A percentile compares a stretch with the other conserved stretches of the same genome.
Evolutionary conservation across 2,329 filamentous ascomycete species (phyloP).

Genomic region (Claviceps paspali): DNA sequence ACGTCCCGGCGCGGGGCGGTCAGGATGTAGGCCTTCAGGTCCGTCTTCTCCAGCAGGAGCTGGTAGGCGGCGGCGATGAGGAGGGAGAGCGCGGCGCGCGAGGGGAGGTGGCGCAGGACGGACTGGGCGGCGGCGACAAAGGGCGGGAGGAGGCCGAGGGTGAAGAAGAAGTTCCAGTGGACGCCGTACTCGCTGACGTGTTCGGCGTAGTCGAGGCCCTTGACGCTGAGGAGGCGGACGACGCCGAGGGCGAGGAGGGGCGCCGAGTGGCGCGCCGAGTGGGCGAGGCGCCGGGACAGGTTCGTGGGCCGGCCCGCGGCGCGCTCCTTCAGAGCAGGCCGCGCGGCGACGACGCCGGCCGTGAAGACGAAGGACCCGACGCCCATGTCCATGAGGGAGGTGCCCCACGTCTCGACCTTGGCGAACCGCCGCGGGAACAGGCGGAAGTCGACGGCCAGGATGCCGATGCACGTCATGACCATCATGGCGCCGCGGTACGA

Average conservation of each 20-base stretch:
- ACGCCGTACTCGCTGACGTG: conserved; percentile 96
- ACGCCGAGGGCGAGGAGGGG: conserved; percentile 70
- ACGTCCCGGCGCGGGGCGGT: conserved; percentile 65
- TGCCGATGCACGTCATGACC: conserved; percentile 74
- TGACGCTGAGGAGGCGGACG: conserved; percentile 73
- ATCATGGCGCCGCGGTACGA: conserved; percentile 86
- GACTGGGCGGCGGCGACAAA: conserved; percentile 76
- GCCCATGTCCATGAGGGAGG: conserved; percentile 95
- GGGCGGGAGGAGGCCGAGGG: conserved; percentile 71
- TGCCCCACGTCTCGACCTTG: conserved; percentile 98
- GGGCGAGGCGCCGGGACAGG: conserved; percentile 42
- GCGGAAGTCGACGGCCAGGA: conserved; percentile 91
- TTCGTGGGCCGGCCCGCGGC: conserved; percentile 32
- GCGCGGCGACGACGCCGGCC: conserved; percentile 75
- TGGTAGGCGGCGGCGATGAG: conserved; percentile 58
- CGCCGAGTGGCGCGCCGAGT: conserved; percentile 63
- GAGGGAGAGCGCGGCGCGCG: conserved; percentile 61
- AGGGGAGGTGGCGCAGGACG: conserved; percentile 53
- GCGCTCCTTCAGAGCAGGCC: conserved; percentile 59
- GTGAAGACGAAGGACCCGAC: conserved; percentile 97
- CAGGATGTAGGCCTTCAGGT: conserved; percentile 70
- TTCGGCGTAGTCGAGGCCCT: conserved; percentile 89
- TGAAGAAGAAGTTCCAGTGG: conserved; percentile 99
- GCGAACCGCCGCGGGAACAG: conserved; percentile 89
- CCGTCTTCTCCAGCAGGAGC: conserved; percentile 56